Evolutionary conservation across 805 yeast species (phyloP), one percentile per base, ranked within the genome.

Genomic region (Nakazawaea anatomiae): DNA sequence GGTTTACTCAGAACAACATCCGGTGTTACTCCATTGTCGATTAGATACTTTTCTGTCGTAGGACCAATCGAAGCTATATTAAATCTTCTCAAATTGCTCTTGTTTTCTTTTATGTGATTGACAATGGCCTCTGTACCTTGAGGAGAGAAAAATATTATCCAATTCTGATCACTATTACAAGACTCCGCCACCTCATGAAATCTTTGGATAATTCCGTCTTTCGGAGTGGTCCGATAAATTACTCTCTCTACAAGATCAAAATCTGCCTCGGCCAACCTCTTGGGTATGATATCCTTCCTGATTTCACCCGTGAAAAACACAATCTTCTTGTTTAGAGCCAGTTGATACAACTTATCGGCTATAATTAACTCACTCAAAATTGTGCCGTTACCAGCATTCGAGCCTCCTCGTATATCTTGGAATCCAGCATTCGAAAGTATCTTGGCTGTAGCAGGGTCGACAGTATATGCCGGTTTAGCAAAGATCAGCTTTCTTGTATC

Each of bases 71-170:
- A 82, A 0, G 96, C 97, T 12, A 89, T 68, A 45, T 72, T 75
- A 42, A 72, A 64, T 1, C 57, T 51, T 4, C 52, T 44, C 0
- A 47, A 10, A 40, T 40, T 60, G 35, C 34, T 51, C 29, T n/a
- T 46, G 41, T 38, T 51, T 10, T 42, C 46, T 46, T 61, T 63
- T n/a, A 80, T 51, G 54, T 74, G 73, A 8, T 75, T 66, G 4
- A 87, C 77, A 10, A 90, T 83, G 1, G 66, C 71, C 31, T 76
- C 77, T 0, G 96, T 85, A 0, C 96, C 96, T 58, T 94, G 95
- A 0, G 97, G 96, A 55, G 97, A 88, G 66, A 91, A 92, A 54
- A 92, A 85, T 0, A 91, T 85, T 5, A 90, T 69, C 96, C 97
- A 89, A 50, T 70, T 71, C 12, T 57, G 52, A 6, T 60, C 58